phyloP scores from a whole-genome alignment of 768 basidiomycete genomes.

The Candolleomyces efflorescens region DNA sequence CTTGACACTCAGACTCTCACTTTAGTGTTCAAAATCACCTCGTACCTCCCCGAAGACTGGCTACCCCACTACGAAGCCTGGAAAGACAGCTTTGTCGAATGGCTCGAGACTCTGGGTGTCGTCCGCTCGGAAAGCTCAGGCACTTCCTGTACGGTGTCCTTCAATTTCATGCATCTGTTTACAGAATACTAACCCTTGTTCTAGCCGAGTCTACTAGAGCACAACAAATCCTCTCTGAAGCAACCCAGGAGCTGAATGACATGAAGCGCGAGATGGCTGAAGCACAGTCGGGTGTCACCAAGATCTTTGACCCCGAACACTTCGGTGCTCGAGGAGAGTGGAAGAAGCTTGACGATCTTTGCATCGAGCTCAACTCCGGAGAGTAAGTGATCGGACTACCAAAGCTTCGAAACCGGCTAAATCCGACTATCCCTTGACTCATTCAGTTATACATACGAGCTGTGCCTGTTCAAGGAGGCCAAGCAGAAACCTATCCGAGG shows the following conservation, averaged over 20 bases:
- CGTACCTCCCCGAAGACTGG: constrained; percentile 83
- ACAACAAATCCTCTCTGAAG: constrained; percentile 56
- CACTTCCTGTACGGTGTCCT: constrained; percentile 13
- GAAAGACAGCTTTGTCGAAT: constrained; percentile 55
- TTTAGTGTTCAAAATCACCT: constrained; percentile 72
- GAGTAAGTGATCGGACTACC: constrained; percentile 57
- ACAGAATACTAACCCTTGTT: neutral
- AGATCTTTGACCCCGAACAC: constrained; percentile 59
- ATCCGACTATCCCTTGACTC: neutral
- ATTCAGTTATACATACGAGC: constrained; percentile 84
- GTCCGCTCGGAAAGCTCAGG: constrained; percentile 41
- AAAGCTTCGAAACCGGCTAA: neutral
- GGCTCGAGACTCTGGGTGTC: constrained; percentile 63
- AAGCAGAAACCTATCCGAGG: constrained; percentile 86
- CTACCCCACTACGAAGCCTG: constrained; percentile 69
- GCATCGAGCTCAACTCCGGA: constrained; percentile 79
- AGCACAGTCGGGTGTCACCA: constrained; percentile 53
- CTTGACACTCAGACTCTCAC: constrained; percentile 3
- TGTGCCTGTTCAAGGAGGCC: constrained; percentile 88
- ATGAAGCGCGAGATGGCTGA: constrained; percentile 49
- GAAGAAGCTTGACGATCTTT: constrained; percentile 88
- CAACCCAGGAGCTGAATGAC: constrained; percentile 54
- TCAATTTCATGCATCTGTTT: neutral
- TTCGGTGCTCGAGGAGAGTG: constrained; percentile 87
- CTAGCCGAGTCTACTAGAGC: constrained; percentile 55